Percentiles rank a stretch among this genome's conserved stretches.
These are phyloP conservation scores for Ceratorhiza oryzae-sativae DNA, from an alignment of 1,284 basidiomycete genomes.

Conservation along the genomic window DNA sequence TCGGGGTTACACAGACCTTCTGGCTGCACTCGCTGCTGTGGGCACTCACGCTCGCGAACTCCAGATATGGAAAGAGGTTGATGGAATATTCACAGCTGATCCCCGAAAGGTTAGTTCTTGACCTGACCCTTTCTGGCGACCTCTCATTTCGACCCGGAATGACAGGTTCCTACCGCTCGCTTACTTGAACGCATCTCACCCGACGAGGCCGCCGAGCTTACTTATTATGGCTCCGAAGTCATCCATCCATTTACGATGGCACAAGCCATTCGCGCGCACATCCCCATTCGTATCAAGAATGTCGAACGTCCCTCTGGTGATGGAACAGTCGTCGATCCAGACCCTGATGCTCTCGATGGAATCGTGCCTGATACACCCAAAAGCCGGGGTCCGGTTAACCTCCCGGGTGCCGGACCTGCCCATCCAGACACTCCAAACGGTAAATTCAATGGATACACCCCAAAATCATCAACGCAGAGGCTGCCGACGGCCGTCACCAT, in stretches of 20 bases:
- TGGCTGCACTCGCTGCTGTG: slow-evolving; percentile 91
- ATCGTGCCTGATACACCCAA: slow-evolving; percentile 37
- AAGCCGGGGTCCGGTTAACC: slow-evolving; percentile 43
- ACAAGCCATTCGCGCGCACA: slow-evolving; percentile 89
- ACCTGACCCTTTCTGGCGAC: not conserved
- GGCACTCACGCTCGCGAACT: slow-evolving; percentile 89
- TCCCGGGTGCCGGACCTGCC: slow-evolving; percentile 12
- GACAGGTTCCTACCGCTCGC: slow-evolving; percentile 78
- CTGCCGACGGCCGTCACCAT: slow-evolving; percentile 97
- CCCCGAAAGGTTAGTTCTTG: slow-evolving; percentile 77
- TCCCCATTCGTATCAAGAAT: slow-evolving; percentile 98
- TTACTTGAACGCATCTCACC: slow-evolving; percentile 95
- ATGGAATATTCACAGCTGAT: slow-evolving; percentile 99
- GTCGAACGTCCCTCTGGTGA: slow-evolving; percentile 90
- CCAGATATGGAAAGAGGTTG: slow-evolving; percentile 99
- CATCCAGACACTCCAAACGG: not conserved
- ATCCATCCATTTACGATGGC: slow-evolving; percentile 98
- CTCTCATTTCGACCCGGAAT: slow-evolving; percentile 45
- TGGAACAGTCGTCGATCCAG: slow-evolving; percentile 95
- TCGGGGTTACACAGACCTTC: slow-evolving; percentile 95
- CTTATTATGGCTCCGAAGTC: slow-evolving; percentile 98
- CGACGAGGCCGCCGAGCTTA: slow-evolving; percentile 97
- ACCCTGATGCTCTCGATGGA: slow-evolving; percentile 61
- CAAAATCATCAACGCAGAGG: slow-evolving; percentile 49
- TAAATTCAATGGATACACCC: slow-evolving; percentile 24